Evolutionary conservation across 1,284 basidiomycete genomes (phyloP).

Genomic region (Naganishia albida): DNA sequence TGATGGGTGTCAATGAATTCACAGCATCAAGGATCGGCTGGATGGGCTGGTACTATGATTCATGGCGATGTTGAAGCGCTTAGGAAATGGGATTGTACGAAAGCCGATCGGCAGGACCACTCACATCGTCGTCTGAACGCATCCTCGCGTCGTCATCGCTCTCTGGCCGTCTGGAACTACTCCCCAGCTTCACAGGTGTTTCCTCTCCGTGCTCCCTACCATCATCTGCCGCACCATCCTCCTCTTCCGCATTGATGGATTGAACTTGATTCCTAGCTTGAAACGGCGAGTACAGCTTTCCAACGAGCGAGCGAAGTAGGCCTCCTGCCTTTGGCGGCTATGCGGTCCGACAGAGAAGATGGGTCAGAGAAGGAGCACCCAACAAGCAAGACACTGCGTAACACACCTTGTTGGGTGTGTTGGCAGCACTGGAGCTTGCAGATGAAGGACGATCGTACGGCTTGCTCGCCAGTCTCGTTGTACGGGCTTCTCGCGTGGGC

Average conservation of each 20-base stretch:
- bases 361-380: neutral
- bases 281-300: slow-evolving; percentile 28
- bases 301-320: slow-evolving; percentile 19
- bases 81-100: neutral
- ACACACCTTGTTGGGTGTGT: slow-evolving; percentile 15
- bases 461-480: slow-evolving; percentile 10
- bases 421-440: slow-evolving; percentile 2
- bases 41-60: slow-evolving; percentile 11
- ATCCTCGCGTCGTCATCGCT: neutral
- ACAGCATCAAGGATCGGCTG: slow-evolving; percentile 19
- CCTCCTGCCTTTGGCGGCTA: slow-evolving; percentile 10
- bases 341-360: neutral
- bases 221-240: neutral
- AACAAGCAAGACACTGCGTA: neutral
- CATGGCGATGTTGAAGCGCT: neutral
- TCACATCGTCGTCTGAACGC: slow-evolving; percentile 10
- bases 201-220: neutral
- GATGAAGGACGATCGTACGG: slow-evolving; percentile 24
- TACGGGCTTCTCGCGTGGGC: slow-evolving; percentile 19
- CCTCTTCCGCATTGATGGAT: neutral
- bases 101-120: neutral
- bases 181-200: neutral
- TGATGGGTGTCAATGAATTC: slow-evolving; percentile 11
- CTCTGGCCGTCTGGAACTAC: neutral
- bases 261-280: neutral